Conservation (phyloP, 208 protist species). For the Trypanosoma theileri region DNA sequence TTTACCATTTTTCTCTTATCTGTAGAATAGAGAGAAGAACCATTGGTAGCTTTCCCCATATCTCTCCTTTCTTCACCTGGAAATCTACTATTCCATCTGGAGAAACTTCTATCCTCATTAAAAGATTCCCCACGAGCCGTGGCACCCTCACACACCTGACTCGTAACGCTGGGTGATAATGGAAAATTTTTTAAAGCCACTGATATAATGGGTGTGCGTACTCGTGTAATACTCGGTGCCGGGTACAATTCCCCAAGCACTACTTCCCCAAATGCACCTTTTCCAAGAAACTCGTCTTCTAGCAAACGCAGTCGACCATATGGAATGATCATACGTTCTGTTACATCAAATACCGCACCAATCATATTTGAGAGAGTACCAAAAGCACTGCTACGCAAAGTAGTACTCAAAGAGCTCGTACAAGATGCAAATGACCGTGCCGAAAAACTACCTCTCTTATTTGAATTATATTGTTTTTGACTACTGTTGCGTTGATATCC, state of each 20-base stretch:
- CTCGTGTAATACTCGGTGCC: not conserved
- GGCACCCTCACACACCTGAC: no score
- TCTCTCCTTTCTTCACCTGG: no score
- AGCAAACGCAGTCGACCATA: constrained; percentile 40
- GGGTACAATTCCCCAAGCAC: constrained; percentile 63
- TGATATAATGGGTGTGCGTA: not conserved
- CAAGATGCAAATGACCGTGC: not conserved
- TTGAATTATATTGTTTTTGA: not conserved
- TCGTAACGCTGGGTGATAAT: not conserved
- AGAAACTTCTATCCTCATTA: no score
- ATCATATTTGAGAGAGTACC: constrained; percentile 44
- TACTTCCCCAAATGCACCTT: constrained; percentile 62
- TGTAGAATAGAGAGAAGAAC: no score
- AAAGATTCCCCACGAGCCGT: no score
- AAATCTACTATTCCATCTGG: no score
- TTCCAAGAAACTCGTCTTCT: constrained; percentile 32
- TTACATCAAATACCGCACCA: constrained; percentile 32
- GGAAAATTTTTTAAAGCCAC: not conserved
- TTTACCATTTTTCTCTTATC: no score
- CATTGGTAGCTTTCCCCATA: no score
- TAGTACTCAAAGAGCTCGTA: constrained; percentile 15
- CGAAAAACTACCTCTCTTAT: constrained; percentile 26
- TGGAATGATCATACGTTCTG: constrained; percentile 41
- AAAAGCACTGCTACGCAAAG: constrained; percentile 13
- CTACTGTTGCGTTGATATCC: not conserved